These are phyloP conservation scores for Zymoseptoria pseudotritici DNA, from an alignment of 2,329 filamentous ascomycete genomes.

Conservation along the genomic window DNA sequence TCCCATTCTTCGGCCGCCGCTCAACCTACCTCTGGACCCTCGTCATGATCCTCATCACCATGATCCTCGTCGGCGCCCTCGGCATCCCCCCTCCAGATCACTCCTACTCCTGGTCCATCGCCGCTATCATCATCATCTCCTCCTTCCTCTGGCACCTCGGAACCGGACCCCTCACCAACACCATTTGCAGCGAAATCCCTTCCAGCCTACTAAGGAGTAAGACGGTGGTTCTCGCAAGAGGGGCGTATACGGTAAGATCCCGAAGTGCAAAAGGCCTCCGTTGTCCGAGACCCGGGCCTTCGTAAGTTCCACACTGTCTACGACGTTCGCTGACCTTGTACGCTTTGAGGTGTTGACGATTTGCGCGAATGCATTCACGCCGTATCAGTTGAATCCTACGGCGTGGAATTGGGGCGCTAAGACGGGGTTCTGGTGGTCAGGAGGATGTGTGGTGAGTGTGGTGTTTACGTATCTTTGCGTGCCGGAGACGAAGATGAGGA, in stretches of 20 bases:
- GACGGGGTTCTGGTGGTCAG: conserved; percentile 36
- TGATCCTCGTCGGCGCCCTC: conserved; percentile 1
- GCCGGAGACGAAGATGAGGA: conserved; percentile 37
- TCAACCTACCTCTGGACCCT: background rate
- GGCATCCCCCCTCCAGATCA: background rate
- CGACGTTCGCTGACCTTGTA: too few species aligned
- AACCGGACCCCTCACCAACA: conserved; percentile 15
- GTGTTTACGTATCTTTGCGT: conserved; percentile 38
- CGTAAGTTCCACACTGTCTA: too few species aligned
- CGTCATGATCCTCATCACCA: background rate
- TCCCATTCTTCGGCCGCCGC: background rate
- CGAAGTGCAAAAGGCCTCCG: too few species aligned
- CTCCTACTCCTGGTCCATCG: background rate
- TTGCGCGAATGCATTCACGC: conserved; percentile 13
- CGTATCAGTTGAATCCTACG: conserved; percentile 14
- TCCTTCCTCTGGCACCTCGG: conserved; percentile 21
- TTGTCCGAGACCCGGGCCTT: too few species aligned
- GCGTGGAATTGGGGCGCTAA: conserved; percentile 15
- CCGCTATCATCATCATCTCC: conserved; percentile 10
- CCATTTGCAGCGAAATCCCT: conserved; percentile 14
- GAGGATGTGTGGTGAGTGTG: conserved; percentile 27
- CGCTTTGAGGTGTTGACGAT: conserved; percentile 12
- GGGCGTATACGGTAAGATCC: conserved; percentile 13
- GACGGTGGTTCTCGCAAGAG: conserved; percentile 24
- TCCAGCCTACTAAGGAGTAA: conserved; percentile 24